These are phyloP conservation scores for Tylopilus sp. DNA, from an alignment of 1,284 basidiomycete species.

Conservation along the genomic window DNA sequence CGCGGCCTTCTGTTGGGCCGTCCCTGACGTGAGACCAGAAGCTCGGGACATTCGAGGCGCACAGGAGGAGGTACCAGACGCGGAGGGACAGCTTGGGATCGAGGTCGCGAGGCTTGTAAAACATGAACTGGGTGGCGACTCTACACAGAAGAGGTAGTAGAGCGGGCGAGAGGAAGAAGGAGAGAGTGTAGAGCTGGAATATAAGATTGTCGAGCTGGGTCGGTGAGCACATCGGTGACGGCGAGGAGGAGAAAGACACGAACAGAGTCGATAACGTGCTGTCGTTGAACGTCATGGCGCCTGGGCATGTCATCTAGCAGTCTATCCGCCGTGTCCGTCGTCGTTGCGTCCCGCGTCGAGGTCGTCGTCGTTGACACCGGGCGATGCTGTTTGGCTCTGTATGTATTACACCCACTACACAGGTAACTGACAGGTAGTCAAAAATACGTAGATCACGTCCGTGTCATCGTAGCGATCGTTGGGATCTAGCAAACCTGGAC, in stretches of 20 bases:
- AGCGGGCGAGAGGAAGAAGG: conserved; percentile 70
- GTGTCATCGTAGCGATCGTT: conserved; percentile 7
- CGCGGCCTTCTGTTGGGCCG: conserved; percentile 49
- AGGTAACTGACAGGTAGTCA: too few relatives aligned
- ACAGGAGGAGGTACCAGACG: conserved; percentile 57
- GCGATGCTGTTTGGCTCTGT: conserved; percentile 25
- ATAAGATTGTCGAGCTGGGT: conserved; percentile 62
- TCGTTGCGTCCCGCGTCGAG: conserved; percentile 10
- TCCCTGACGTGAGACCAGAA: conserved; percentile 57
- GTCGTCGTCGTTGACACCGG: neutral
- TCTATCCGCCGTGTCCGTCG: conserved; percentile 14
- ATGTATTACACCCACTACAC: conserved; percentile 7
- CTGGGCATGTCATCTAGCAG: conserved; percentile 64
- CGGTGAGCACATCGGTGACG: conserved; percentile 16
- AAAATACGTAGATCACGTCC: neutral
- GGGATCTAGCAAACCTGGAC: conserved; percentile 12
- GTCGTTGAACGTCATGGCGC: conserved; percentile 67
- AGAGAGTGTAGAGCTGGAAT: conserved; percentile 68
- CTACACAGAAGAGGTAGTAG: conserved; percentile 54
- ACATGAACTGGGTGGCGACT: conserved; percentile 58
- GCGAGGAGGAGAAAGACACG: conserved; percentile 29
- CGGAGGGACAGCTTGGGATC: conserved; percentile 58
- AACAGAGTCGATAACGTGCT: conserved; percentile 72
- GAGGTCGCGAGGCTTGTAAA: conserved; percentile 59
- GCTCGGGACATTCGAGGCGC: conserved; percentile 54